Evolutionary conservation across 495 filamentous ascomycete species (phyloP), one percentile per base, ranked within the genome.

Genomic region (Aspergillus campestris): DNA sequence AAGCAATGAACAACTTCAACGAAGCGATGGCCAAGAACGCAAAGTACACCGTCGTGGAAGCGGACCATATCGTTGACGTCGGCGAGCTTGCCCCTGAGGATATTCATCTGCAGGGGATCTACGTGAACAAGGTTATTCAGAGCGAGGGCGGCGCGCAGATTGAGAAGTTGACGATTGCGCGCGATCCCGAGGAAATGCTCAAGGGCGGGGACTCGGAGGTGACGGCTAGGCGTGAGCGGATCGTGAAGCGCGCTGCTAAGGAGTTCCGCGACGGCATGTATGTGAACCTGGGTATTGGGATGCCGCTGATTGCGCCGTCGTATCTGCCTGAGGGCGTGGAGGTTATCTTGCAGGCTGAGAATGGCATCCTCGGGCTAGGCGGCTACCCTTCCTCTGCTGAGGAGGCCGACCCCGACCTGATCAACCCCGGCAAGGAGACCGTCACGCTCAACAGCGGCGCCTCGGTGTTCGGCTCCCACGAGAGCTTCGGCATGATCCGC

Each of bases 251-350:
- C 44, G 88, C 89, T 1, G 89, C 89, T 34, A 91, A 88, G 71
- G 89, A 95, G 63, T 90, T 95, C 67, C 81, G 87, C 69, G 87
- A 94, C 56, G 89, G 89, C 53, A 92, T 90, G 86, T 94, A 94
- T 58, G 89, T 87, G 48, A 95, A 95, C 67, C 72, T 95, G 14
- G 89, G 89, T 44, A 91, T 95, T 55, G 89, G 89, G 51, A 92
- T 95, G 80, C 89, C 89, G 28, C 87, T 91, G 78, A 77, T 89
- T 28, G 87, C 89, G 3, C 87, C 89, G 0, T 75, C 75, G 15
- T 95, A 88, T 57, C 81, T 95, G 5, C 86, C 82, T 40, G 70
- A 80, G 38, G 77, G 77, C 14, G 82, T 91, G 33, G 80, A 87
- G 61, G 89, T 95, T 3, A 80, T 86, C 62, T 67, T 95, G 54